Evolutionary conservation across 768 basidiomycete genomes (phyloP).

Genomic region (Mycena polygramma): DNA sequence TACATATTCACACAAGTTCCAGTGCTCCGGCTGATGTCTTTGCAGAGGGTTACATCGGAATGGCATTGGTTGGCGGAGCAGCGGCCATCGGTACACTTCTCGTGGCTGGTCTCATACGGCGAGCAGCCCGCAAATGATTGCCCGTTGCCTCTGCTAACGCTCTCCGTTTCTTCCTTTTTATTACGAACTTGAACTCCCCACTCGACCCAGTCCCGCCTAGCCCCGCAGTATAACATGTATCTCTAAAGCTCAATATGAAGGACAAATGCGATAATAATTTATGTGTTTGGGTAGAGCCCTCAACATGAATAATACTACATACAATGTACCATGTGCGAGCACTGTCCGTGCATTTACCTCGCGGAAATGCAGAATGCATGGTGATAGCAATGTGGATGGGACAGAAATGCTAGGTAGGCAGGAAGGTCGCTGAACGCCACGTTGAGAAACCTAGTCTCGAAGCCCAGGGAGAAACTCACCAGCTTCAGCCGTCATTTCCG

Average conservation of each 20-base stretch:
- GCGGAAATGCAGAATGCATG: conserved; percentile 21
- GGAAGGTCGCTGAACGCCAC: conserved; percentile 63
- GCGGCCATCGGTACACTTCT: conserved; percentile 87
- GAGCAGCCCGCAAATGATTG: conserved; percentile 71
- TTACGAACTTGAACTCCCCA: conserved; percentile 31
- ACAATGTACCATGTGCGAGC: conserved; percentile 13
- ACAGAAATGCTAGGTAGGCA: conserved; percentile 63
- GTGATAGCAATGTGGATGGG: conserved; percentile 21
- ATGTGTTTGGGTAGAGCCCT: conserved; percentile 18
- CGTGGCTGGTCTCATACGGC: conserved; percentile 85
- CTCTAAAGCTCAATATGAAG: conserved; percentile 27
- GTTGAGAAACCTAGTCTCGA: neutral
- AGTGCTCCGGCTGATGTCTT: conserved; percentile 8
- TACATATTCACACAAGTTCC: conserved; percentile 47
- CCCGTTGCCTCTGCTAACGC: conserved; percentile 31
- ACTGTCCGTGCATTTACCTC: conserved; percentile 10
- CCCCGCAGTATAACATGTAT: conserved; percentile 27
- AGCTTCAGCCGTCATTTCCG: conserved; percentile 80
- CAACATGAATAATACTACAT: conserved; percentile 30
- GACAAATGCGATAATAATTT: conserved; percentile 35
- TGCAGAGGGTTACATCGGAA: conserved; percentile 97
- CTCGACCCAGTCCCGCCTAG: conserved; percentile 33
- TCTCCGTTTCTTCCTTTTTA: conserved; percentile 20
- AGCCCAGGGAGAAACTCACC: conserved; percentile 56
- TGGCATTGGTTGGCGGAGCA: conserved; percentile 93